Base-by-base conservation (phyloP, 208 protist species). In the Acanthamoeba healyi region DNA sequence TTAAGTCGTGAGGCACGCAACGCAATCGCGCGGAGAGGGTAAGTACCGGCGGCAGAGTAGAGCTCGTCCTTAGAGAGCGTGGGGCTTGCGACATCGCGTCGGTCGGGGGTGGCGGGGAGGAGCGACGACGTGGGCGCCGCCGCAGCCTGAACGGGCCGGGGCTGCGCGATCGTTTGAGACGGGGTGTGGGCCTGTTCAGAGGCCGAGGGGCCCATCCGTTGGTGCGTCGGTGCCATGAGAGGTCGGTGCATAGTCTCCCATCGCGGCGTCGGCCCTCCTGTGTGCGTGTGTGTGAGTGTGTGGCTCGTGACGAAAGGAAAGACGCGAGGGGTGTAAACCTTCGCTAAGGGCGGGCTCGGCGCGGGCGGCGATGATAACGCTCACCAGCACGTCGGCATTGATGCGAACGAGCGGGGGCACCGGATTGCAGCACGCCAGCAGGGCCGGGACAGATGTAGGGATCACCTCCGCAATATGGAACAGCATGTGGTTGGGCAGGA, bases 401-500 rank as follows among this genome's bases (percentile, higher is more conserved):
- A 63, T 15, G 40, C 96, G 91, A 0, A 97, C 81, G 6, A 96
- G 87, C 17, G 95, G 92, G 29, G 96, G 96, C 26, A 97, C 93
- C 19, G 97, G 96, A 17, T 42, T 81, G 67, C 96, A 97, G 54
- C 92, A 74, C 7, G 54, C 32, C 0, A 97, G 22, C 0, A 97
- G 34, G 26, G 91, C 93, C 4, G 42, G 10, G 7, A 94, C 46
- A 0, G 87, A n/a, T 2, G 51, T 95, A 14, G 97, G 97, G 44
- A 82, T 40, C n/a, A 91, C 34, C 74, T 96, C 63, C 10, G 96
- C 96, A 0, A 98, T 95, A 0, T 42, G 3, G 2, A 96, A 70
- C 22, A 98, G 94, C 86, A 97, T 94, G 72, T 96, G 92, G 77
- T 97, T 96, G 4, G 97, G 96, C 15, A 98, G 67, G 17, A 98